Conservation (phyloP, 2,329 filamentous ascomycete species). For the Hypomyces rosellus region DNA sequence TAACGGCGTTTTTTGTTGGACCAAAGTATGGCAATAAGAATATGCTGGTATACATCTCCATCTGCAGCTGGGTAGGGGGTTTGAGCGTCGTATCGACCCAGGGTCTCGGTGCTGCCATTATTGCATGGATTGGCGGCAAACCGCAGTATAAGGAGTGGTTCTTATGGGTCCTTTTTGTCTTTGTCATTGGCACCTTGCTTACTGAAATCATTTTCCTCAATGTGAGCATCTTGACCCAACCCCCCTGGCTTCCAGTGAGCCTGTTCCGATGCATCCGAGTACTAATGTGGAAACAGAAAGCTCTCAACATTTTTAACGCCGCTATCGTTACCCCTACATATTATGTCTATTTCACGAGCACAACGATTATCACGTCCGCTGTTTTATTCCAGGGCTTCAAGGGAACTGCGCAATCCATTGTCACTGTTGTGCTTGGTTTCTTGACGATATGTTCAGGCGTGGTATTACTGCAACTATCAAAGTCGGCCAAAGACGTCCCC, state of each 20-base stretch:
- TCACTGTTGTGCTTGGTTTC: conserved; percentile 89
- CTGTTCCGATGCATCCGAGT: background rate
- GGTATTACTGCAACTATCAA: conserved; percentile 89
- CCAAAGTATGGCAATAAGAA: conserved; percentile 91
- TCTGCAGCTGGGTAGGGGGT: conserved; percentile 91
- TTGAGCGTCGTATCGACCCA: conserved; percentile 93
- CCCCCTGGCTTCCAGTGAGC: too few relatives aligned
- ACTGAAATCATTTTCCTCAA: conserved; percentile 96
- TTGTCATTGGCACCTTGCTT: conserved; percentile 80
- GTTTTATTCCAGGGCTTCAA: conserved; percentile 93
- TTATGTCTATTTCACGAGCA: conserved; percentile 96
- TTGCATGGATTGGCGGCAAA: conserved; percentile 75
- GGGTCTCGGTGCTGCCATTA: conserved; percentile 82
- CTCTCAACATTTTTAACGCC: conserved; percentile 92
- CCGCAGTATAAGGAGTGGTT: conserved; percentile 98
- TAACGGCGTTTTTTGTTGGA: conserved; percentile 73
- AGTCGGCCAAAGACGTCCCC: conserved; percentile 94
- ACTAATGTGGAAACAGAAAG: conserved; percentile 65
- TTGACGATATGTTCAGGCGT: conserved; percentile 90
- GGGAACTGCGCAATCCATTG: conserved; percentile 70
- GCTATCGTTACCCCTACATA: conserved; percentile 96
- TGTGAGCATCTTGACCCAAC: conserved; percentile 48
- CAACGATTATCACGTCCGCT: conserved; percentile 89
- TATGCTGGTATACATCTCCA: conserved; percentile 95
- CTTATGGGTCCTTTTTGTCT: conserved; percentile 82